Evolutionary conservation across 2,329 filamentous ascomycete genomes (phyloP), one percentile per base, ranked within the genome.

Genomic region (Trichoderma lentiforme): DNA sequence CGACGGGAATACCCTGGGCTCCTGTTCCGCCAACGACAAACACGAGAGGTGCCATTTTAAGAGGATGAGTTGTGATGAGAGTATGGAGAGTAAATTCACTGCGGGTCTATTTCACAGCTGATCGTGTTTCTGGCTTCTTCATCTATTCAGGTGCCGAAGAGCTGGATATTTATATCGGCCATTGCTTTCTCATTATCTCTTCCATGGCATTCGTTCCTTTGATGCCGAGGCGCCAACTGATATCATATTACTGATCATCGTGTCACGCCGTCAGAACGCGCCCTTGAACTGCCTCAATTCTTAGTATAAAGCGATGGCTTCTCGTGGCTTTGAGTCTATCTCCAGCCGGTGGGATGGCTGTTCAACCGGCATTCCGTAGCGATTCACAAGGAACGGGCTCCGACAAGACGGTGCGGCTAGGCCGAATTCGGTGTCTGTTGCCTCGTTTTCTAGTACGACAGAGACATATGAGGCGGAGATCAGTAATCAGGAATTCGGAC

Each of bases 11-110:
- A 15, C 86, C 85, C 76, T 87, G 86, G 51, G 86, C 86, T 4
- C 86, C 86, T 0, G 86, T 87, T 4, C 82, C 86, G 32, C 86
- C 85, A 57, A 88, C 81, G 63, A 87, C 73, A 74, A 81, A 79
- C 71, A 81, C 74, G 43, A 74, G 58, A 1, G 71, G 71, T 39
- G 63, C 60, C 69, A 71, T 71, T 1, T 60, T 32, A 4, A 36
- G 1, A 57, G 15, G 6, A 11, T 0, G 11, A 43, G 15, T 5
- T n/a, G 12, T 28, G n/a, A 3, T 26, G 21, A 57, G 67, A 2
- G 3, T 30, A 24, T 39, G 12, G n/a, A 18, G 8, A 39, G 3
- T 9, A 21, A 6, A 11, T 43, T 8, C 3, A 21, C 24, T 12
- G 15, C 4, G 36, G 26, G 43, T 26, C 6, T 1, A 14, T 21